Evolutionary conservation across 1,284 basidiomycete species (phyloP).

Genomic region (Boletus semigastroideus): DNA sequence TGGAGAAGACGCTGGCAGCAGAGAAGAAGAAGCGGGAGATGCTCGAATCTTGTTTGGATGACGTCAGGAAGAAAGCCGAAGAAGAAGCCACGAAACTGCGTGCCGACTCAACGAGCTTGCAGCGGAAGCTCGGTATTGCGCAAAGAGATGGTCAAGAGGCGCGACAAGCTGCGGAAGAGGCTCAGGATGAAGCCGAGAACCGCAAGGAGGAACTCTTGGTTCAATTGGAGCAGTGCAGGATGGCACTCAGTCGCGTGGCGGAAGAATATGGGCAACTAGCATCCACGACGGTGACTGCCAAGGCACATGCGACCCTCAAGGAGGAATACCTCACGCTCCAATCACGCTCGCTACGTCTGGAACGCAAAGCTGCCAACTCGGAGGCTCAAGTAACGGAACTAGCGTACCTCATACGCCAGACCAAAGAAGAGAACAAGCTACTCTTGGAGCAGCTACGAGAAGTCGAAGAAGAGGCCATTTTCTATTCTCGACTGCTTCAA

Average conservation of each 20-base stretch:
- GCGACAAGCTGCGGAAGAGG: conserved; percentile 29
- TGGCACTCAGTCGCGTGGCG: conserved; percentile 46
- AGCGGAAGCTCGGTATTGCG: conserved; percentile 34
- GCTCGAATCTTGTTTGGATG: conserved; percentile 44
- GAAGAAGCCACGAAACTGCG: conserved; percentile 41
- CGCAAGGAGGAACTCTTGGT: conserved; percentile 44
- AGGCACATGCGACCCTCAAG: conserved; percentile 43
- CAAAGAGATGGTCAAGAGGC: conserved; percentile 32
- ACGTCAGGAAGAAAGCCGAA: conserved; percentile 44
- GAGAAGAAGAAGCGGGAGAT: conserved; percentile 54
- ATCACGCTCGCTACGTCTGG: conserved; percentile 50
- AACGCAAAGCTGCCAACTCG: conserved; percentile 66
- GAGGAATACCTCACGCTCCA: conserved; percentile 42
- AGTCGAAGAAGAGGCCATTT: conserved; percentile 39
- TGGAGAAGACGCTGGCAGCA: conserved; percentile 49
- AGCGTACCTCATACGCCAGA: conserved; percentile 58
- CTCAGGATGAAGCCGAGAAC: conserved; percentile 19
- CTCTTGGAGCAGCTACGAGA: conserved; percentile 45
- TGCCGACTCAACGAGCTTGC: conserved; percentile 35
- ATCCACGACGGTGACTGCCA: conserved; percentile 45
- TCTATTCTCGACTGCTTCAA: conserved; percentile 31
- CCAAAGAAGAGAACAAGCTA: conserved; percentile 50
- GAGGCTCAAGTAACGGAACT: conserved; percentile 68
- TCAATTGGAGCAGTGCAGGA: conserved; percentile 50
- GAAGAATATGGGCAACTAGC: conserved; percentile 61